Percentiles rank a stretch among this genome's conserved stretches.
Evolutionary conservation across 176 grass and related monocot species (phyloP).

Genomic region (Aechmea fasciata): DNA sequence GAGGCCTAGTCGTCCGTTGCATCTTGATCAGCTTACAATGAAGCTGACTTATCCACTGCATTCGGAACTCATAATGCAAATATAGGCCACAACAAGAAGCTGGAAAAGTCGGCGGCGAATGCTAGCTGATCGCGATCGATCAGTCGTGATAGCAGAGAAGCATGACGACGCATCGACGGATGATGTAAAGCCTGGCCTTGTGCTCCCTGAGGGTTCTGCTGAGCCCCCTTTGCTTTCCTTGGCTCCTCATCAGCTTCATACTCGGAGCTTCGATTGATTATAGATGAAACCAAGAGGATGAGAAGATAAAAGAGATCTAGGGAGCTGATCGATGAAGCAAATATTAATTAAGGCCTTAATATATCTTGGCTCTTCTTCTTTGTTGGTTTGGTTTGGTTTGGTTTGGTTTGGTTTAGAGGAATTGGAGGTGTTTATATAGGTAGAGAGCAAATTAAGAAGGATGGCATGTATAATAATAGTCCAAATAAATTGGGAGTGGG

Average conservation of each 20-base stretch:
- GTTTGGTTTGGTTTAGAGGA: background rate
- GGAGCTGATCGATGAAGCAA: background rate
- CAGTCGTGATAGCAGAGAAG: slow-evolving; percentile 31
- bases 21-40: no score
- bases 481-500: background rate
- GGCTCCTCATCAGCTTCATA: slow-evolving; percentile 7
- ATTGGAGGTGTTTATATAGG: background rate
- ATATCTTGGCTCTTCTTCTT: background rate
- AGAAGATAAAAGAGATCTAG: background rate
- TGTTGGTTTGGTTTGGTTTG: background rate
- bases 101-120: no score
- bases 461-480: background rate
- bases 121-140: background rate
- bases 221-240: slow-evolving; percentile 1
- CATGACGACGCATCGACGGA: slow-evolving; percentile 36
- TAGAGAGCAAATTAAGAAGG: background rate
- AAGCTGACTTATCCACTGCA: background rate
- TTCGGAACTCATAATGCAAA: no score
- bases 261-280: background rate
- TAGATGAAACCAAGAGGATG: background rate
- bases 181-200: slow-evolving; percentile 30
- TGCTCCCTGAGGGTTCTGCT: slow-evolving; percentile 24
- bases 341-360: background rate
- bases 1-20: no score
- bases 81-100: no score